Conservation (phyloP, 2,329 filamentous ascomycete species). For the Dryadomyces quercus-mongolicae region DNA sequence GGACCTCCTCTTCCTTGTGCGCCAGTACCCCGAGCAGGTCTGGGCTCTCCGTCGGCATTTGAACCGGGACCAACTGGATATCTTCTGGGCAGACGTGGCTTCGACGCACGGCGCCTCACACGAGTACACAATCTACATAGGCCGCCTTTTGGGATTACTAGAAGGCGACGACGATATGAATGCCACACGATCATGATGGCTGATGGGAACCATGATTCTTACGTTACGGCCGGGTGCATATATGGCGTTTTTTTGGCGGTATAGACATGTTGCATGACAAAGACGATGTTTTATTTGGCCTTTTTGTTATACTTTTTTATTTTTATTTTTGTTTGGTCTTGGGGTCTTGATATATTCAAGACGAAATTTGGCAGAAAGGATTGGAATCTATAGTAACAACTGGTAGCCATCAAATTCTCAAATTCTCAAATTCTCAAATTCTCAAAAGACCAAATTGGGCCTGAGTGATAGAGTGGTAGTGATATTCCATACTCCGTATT, state of each 20-base stretch:
- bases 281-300: no score
- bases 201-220: neutral
- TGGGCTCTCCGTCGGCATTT: constrained; percentile 1
- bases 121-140: neutral
- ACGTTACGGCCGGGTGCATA: neutral
- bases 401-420: no score
- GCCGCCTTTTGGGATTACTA: neutral
- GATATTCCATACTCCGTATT: no score
- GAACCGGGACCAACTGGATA: constrained; percentile 1
- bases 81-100: constrained; percentile 1
- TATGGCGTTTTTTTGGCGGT: neutral
- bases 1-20: constrained; percentile 9
- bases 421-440: no score
- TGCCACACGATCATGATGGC: neutral
- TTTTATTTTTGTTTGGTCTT: no score
- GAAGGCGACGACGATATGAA: neutral
- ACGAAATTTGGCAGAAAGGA: no score
- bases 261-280: neutral
- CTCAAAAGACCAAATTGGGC: no score
- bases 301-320: no score
- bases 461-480: no score
- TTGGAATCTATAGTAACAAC: no score
- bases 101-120: neutral
- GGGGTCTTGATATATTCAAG: no score
- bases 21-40: constrained; percentile 1